Percentiles rank a stretch among this genome's conserved stretches.
Evolutionary conservation across 805 yeast genomes (phyloP).

Genomic region (Yarrowia deformans): DNA sequence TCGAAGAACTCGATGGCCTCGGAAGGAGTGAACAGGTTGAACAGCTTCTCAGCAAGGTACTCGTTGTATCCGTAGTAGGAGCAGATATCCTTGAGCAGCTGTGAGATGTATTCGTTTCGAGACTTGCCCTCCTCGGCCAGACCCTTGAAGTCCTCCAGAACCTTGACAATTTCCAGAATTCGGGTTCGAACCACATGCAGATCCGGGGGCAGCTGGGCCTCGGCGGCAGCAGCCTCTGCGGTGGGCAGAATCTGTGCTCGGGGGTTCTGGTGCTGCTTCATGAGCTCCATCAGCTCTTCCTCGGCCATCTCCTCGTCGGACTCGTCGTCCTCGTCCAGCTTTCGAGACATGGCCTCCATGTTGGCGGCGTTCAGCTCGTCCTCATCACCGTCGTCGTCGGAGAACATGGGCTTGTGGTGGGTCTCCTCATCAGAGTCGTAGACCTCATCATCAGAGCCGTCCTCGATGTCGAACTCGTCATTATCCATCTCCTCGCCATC

Average conservation of each 20-base stretch:
- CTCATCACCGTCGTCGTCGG: conserved; percentile 73
- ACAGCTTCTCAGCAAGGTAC: conserved; percentile 91
- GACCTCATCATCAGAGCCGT: conserved; percentile 47
- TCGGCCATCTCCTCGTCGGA: conserved; percentile 42
- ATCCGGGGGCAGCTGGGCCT: conserved; percentile 65
- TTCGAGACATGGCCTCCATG: conserved; percentile 43
- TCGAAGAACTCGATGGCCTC: conserved; percentile 99
- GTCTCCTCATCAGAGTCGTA: conserved; percentile 65
- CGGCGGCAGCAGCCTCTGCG: conserved; percentile 62
- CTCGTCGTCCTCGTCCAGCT: conserved; percentile 43
- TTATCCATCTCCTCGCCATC: conserved; percentile 51
- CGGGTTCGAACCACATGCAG: conserved; percentile 86
- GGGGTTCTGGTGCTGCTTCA: conserved; percentile 40
- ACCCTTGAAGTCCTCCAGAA: conserved; percentile 84
- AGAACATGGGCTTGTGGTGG: conserved; percentile 71
- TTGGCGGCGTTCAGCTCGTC: conserved; percentile 54
- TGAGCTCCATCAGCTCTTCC: conserved; percentile 41
- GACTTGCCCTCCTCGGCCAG: conserved; percentile 85
- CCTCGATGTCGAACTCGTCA: conserved; percentile 57
- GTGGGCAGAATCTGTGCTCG: conserved; percentile 72
- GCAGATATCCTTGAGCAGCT: conserved; percentile 84
- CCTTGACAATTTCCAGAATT: conserved; percentile 94
- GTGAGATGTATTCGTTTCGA: conserved; percentile 80
- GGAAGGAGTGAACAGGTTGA: conserved; percentile 87
- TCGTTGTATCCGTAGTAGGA: conserved; percentile 93